A percentile compares a stretch with the other conserved stretches of the same genome.
Evolutionary conservation across 208 protist species (phyloP).

Genomic region (Entamoeba histolytica): DNA sequence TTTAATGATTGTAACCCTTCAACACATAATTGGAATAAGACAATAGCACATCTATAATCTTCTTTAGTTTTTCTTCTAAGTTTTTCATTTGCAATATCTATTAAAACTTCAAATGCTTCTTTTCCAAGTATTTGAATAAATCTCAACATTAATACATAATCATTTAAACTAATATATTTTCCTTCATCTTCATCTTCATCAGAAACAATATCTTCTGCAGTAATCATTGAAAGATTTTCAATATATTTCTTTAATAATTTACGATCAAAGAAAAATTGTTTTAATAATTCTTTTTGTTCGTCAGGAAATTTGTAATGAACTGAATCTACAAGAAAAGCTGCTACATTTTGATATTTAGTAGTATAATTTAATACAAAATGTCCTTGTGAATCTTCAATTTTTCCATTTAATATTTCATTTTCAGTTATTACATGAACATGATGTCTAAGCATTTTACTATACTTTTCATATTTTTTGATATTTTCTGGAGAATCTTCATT

Average conservation of each 20-base stretch:
- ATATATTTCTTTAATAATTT: not conserved
- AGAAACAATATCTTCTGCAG: not conserved
- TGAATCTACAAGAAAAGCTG: too few relatives aligned
- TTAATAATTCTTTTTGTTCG: too few relatives aligned
- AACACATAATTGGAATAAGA: not conserved
- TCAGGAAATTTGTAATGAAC: too few relatives aligned
- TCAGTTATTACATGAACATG: not conserved
- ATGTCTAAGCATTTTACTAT: not conserved
- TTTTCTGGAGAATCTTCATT: not conserved
- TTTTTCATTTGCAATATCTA: not conserved
- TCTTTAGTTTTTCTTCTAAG: not conserved
- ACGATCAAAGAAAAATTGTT: not conserved
- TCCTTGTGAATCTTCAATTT: not conserved
- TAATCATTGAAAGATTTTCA: not conserved
- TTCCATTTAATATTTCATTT: not conserved
- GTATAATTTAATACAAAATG: too few relatives aligned
- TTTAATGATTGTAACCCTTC: not conserved
- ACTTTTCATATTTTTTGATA: not conserved
- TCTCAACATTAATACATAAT: not conserved
- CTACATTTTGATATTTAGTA: too few relatives aligned
- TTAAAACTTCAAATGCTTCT: not conserved
- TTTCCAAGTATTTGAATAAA: not conserved
- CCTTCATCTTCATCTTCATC: not conserved
- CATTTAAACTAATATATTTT: not conserved
- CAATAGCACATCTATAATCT: not conserved